phyloP scores from a whole-genome alignment of 2,329 filamentous ascomycete genomes.

The Phialophora verrucosa region DNA sequence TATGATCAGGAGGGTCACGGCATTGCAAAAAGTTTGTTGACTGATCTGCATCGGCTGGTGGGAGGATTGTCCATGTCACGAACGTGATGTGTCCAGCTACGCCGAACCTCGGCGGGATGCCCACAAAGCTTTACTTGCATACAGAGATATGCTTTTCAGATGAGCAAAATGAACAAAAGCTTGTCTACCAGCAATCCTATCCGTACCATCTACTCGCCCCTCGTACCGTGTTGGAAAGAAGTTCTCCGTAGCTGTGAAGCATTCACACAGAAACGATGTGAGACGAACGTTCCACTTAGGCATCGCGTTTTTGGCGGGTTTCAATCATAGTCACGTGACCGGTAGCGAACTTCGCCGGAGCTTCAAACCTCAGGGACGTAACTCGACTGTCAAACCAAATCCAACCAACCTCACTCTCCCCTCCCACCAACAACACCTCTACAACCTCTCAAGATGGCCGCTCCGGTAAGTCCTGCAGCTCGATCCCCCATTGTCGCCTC shows the following conservation, averaged over 20 bases:
- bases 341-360: conserved; percentile 18
- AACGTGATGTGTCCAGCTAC: conserved; percentile 5
- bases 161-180: conserved; percentile 21
- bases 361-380: conserved; percentile 22
- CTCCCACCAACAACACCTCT: conserved; percentile 23
- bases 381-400: conserved; percentile 25
- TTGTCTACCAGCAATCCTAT: conserved; percentile 2
- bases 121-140: conserved; percentile 14
- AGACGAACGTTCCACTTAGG: not conserved
- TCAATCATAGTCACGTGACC: conserved; percentile 21
- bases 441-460: conserved; percentile 51
- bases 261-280: conserved; percentile 3
- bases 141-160: conserved; percentile 19
- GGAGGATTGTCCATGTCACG: conserved; percentile 6
- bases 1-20: conserved; percentile 54
- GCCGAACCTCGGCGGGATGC: conserved; percentile 11
- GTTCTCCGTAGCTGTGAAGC: not conserved
- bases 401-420: conserved; percentile 24
- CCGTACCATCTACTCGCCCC: not conserved
- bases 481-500: conserved; percentile 53
- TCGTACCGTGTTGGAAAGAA: not conserved
- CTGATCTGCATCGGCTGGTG: conserved; percentile 21
- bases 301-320: too few species aligned
- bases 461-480: conserved; percentile 39
- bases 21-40: conserved; percentile 21